Conservation (phyloP, 305 asterid genomes). For the Coffea humblotiana region DNA sequence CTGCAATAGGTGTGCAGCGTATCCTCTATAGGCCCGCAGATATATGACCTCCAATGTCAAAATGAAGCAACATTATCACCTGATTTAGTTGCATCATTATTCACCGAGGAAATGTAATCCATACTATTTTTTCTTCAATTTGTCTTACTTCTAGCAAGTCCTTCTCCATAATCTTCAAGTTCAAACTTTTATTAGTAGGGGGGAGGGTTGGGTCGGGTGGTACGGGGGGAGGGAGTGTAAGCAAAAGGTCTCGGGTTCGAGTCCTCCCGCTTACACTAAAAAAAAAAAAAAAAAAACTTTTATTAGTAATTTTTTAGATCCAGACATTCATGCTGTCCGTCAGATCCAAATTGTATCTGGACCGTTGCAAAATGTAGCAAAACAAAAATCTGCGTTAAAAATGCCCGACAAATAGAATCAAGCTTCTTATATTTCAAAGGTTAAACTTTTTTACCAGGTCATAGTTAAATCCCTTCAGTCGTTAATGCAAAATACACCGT, state of each 20-base stretch:
- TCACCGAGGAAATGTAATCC: no score
- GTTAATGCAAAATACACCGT: not conserved
- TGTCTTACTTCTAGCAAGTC: not conserved
- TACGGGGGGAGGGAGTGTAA: no score
- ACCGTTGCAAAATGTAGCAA: not conserved
- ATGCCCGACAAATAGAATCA: not conserved
- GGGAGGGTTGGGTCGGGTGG: no score
- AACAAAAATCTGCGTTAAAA: not conserved
- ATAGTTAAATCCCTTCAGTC: not conserved
- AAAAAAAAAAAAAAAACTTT: no score
- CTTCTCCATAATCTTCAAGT: not conserved
- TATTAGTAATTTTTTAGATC: not conserved
- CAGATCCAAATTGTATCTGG: not conserved
- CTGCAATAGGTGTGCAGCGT: not conserved
- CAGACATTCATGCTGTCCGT: not conserved
- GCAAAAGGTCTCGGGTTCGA: no score
- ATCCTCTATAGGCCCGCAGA: not conserved
- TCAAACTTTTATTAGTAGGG: not conserved
- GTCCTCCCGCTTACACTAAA: no score
- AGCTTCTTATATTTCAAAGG: not conserved
- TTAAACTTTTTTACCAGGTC: not conserved
- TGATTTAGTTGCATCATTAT: not conserved
- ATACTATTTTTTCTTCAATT: no score
- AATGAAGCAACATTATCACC: not conserved
- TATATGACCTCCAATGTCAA: not conserved